These are phyloP conservation scores for Kalanchoe fedtschenkoi DNA, from an alignment of 164 flowering plant species.

Conservation along the genomic window DNA sequence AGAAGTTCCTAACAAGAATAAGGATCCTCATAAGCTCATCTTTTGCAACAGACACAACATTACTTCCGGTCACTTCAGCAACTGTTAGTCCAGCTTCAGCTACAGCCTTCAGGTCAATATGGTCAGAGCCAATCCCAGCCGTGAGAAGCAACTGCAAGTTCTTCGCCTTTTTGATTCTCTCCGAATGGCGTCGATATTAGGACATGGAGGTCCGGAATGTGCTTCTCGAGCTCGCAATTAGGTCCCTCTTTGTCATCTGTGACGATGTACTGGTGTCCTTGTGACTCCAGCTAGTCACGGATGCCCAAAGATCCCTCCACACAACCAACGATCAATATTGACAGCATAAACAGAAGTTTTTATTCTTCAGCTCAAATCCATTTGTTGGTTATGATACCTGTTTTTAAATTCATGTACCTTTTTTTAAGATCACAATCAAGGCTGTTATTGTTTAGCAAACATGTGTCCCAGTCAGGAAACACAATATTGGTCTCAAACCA, in stretches of 20 bases:
- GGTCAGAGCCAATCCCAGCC: constrained; percentile 97
- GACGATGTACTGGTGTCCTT: constrained; percentile 93
- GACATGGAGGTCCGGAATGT: constrained; percentile 86
- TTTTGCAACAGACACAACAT: constrained; percentile 90
- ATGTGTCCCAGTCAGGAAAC: too few species aligned
- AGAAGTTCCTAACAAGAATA: constrained; percentile 79
- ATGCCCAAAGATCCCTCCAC: constrained; percentile 75
- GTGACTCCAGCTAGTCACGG: constrained; percentile 85
- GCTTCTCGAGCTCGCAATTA: constrained; percentile 82
- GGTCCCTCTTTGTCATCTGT: constrained; percentile 99
- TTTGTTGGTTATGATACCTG: too few species aligned
- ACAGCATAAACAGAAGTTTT: too few species aligned
- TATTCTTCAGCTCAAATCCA: too few species aligned
- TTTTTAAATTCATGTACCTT: too few species aligned
- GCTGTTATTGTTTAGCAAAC: too few species aligned
- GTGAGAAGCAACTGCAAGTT: constrained; percentile 83
- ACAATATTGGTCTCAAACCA: too few species aligned
- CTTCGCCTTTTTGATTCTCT: constrained; percentile 85
- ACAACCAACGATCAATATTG: constrained; percentile 83
- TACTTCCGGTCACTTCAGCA: constrained; percentile 97
- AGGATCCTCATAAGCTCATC: constrained; percentile 97
- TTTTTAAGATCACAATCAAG: too few species aligned
- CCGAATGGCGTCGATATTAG: constrained; percentile 89
- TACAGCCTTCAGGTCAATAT: constrained; percentile 85
- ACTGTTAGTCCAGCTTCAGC: constrained; percentile 92